Conservation (phyloP, 1,139 yeast genomes). For the Debaryomycetaceae sp. region DNA sequence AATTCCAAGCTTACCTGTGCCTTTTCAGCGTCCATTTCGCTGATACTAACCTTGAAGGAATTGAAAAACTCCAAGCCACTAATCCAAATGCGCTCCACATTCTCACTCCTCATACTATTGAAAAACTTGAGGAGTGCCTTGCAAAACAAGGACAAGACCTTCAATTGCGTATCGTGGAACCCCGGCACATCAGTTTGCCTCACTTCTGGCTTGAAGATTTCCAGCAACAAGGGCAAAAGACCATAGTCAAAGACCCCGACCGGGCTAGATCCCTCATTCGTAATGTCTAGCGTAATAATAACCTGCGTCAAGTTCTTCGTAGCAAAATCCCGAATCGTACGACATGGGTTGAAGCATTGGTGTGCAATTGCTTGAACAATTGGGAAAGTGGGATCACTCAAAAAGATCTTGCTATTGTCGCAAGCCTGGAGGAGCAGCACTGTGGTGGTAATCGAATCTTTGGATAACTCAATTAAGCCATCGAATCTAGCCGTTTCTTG, state of each 20-base stretch:
- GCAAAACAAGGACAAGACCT: conserved; percentile 56
- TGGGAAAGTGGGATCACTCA: conserved; percentile 45
- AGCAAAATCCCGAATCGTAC: conserved; percentile 62
- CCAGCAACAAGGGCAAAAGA: conserved; percentile 62
- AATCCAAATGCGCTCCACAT: conserved; percentile 23
- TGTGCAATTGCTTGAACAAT: conserved; percentile 72
- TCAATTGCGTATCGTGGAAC: conserved; percentile 53
- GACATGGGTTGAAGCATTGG: conserved; percentile 82
- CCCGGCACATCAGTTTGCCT: conserved; percentile 55
- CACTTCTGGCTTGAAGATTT: conserved; percentile 56
- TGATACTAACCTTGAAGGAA: conserved; percentile 14
- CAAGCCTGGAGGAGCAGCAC: conserved; percentile 23
- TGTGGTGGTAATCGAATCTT: conserved; percentile 53
- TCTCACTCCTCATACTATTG: conserved; percentile 13
- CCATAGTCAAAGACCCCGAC: conserved; percentile 61
- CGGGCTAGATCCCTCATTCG: conserved; percentile 26
- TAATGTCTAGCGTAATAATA: conserved; percentile 23
- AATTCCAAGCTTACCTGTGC: conserved; percentile 41
- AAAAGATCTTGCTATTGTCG: neutral
- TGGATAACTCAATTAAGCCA: conserved; percentile 46
- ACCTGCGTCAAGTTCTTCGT: conserved; percentile 41
- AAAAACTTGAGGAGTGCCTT: conserved; percentile 56
- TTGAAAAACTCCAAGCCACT: conserved; percentile 23
- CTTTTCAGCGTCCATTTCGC: conserved; percentile 17
- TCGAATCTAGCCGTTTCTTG: conserved; percentile 37